These are phyloP conservation scores for Suhomyces guaymorum DNA, from an alignment of 1,139 yeast genomes.

Conservation along the genomic window DNA sequence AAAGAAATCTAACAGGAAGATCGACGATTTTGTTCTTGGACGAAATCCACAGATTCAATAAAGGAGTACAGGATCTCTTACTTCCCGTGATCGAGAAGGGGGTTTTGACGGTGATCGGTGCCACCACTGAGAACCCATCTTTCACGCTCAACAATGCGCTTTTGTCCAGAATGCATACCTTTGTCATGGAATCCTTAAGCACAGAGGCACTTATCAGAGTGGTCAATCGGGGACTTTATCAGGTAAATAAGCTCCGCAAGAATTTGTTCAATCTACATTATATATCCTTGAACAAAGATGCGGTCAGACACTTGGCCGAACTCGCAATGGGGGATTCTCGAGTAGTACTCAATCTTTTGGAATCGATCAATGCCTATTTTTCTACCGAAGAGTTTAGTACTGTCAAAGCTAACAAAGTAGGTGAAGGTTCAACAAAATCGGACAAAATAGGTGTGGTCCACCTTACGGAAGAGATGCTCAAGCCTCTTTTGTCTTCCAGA, in stretches of 20 bases:
- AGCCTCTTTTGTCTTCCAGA: constrained; percentile 36
- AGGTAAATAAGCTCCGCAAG: constrained; percentile 60
- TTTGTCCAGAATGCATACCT: constrained; percentile 84
- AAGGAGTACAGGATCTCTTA: constrained; percentile 85
- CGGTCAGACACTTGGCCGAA: constrained; percentile 69
- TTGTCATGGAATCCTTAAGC: constrained; percentile 68
- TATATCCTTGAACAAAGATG: constrained; percentile 55
- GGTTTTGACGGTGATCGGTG: constrained; percentile 73
- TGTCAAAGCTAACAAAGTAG: too few relatives aligned
- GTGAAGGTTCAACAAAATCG: too few relatives aligned
- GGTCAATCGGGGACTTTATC: constrained; percentile 60
- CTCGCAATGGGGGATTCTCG: constrained; percentile 91
- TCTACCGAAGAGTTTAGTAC: constrained; percentile 33
- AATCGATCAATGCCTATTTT: constrained; percentile 45
- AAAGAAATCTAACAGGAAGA: constrained; percentile 61
- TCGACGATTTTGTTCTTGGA: constrained; percentile 83
- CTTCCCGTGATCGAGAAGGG: constrained; percentile 74
- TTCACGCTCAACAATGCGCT: constrained; percentile 87
- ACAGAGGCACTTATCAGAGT: constrained; percentile 57
- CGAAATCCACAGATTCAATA: constrained; percentile 90
- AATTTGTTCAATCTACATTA: constrained; percentile 39
- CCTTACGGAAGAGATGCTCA: constrained; percentile 37
- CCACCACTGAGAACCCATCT: constrained; percentile 97
- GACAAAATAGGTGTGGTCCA: constrained; percentile 30
- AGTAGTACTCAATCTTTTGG: constrained; percentile 75